phyloP scores from a whole-genome alignment of 208 protist genomes.

The Spongospora subterranea region DNA sequence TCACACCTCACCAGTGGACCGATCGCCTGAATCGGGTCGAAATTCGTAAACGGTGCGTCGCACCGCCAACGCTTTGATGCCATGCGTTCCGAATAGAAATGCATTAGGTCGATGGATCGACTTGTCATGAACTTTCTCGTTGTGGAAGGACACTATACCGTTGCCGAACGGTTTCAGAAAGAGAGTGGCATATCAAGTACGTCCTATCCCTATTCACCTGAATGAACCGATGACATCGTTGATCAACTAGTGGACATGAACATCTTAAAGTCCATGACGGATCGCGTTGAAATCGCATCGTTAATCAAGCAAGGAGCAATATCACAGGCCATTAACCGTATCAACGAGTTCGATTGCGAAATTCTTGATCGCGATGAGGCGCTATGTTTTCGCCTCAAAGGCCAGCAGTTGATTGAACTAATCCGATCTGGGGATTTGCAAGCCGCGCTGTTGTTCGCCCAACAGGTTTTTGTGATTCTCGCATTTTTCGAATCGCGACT shows the following conservation, averaged over 20 bases:
- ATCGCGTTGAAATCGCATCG: neutral
- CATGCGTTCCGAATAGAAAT: too few species aligned
- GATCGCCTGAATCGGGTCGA: too few species aligned
- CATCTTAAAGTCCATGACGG: neutral
- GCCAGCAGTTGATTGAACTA: slow-evolving; percentile 41
- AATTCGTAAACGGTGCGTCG: too few species aligned
- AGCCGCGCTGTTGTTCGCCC: slow-evolving; percentile 25
- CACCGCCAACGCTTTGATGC: too few species aligned
- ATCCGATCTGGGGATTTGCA: slow-evolving; percentile 20
- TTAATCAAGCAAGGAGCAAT: neutral
- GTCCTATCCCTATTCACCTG: neutral
- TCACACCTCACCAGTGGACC: too few species aligned
- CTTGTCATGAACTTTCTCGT: slow-evolving; percentile 28
- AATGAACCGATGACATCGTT: neutral
- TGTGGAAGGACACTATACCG: neutral
- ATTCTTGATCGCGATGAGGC: slow-evolving; percentile 2
- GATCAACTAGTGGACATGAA: neutral
- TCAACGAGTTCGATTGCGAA: slow-evolving; percentile 12
- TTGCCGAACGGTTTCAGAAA: slow-evolving; percentile 30
- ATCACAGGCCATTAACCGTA: slow-evolving; percentile 20
- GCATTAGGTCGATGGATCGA: slow-evolving; percentile 22
- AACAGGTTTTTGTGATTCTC: neutral
- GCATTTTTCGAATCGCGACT: neutral
- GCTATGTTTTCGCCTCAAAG: neutral
- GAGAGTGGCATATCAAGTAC: neutral